Evolutionary conservation across 148 eudicot genomes (phyloP).

Genomic region (Rhododendron ovatum): DNA sequence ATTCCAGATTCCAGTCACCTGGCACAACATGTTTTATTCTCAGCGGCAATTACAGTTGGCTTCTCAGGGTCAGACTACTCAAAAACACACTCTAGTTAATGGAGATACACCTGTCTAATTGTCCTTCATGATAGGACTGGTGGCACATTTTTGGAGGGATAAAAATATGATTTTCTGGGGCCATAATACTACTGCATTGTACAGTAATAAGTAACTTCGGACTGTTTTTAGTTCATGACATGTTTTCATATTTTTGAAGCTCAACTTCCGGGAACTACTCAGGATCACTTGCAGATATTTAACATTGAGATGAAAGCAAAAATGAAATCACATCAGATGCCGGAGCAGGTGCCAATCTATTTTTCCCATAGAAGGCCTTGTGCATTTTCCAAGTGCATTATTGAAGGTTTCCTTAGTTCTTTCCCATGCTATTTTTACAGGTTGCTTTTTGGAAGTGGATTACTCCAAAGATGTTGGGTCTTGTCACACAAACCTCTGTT

Average conservation of each 20-base stretch:
- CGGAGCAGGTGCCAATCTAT: conserved; percentile 62
- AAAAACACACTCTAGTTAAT: not conserved
- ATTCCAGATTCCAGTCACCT: not conserved
- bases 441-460: conserved; percentile 99
- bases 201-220: not conserved
- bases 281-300: conserved; percentile 86
- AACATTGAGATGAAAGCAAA: conserved; percentile 85
- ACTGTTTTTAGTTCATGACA: conserved; percentile 8
- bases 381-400: not conserved
- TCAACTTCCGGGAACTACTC: conserved; percentile 86
- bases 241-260: conserved; percentile 41
- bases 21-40: not conserved
- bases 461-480: conserved; percentile 73
- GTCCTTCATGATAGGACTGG: not conserved
- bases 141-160: not conserved
- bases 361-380: not conserved
- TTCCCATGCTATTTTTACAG: conserved; percentile 30
- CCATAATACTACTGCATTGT: not conserved
- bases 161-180: not conserved
- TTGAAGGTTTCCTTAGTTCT: not conserved
- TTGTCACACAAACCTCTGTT: conserved; percentile 91
- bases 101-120: not conserved
- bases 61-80: not conserved
- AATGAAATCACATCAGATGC: conserved; percentile 90
- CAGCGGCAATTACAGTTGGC: not conserved